phyloP scores from a whole-genome alignment of 2,329 filamentous ascomycete genomes.

The Fusarium circinatum region DNA sequence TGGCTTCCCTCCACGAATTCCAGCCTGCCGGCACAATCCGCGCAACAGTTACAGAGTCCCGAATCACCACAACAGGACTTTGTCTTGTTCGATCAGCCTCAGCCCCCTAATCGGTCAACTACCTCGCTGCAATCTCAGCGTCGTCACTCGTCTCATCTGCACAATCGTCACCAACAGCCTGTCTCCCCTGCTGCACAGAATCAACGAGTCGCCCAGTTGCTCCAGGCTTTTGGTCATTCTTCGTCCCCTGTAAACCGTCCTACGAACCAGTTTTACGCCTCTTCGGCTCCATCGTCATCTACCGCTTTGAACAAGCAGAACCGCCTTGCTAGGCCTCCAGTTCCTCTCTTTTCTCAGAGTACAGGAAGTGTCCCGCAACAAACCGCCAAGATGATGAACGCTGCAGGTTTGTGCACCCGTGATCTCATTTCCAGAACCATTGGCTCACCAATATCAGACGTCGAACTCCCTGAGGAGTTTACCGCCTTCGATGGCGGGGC shows the following conservation, averaged over 20 bases:
- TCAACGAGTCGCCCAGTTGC: slow-evolving; percentile 68
- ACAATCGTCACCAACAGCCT: slow-evolving; percentile 57
- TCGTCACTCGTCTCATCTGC: slow-evolving; percentile 57
- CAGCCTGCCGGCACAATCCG: slow-evolving; percentile 71
- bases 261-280: slow-evolving; percentile 72
- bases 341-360: slow-evolving; percentile 75
- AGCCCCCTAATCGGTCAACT: slow-evolving; percentile 51
- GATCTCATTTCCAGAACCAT: not conserved
- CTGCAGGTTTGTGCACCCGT: slow-evolving; percentile 49
- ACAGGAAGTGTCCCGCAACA: slow-evolving; percentile 63
- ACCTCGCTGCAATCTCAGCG: slow-evolving; percentile 55
- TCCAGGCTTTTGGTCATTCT: slow-evolving; percentile 66
- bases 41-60: slow-evolving; percentile 65
- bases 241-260: slow-evolving; percentile 67
- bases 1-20: slow-evolving; percentile 78
- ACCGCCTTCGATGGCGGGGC: slow-evolving; percentile 64
- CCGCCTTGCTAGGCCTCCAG: slow-evolving; percentile 69
- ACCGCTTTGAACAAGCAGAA: slow-evolving; percentile 66
- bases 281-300: slow-evolving; percentile 71
- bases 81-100: slow-evolving; percentile 74
- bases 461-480: slow-evolving; percentile 69
- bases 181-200: slow-evolving; percentile 59
- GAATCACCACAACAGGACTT: slow-evolving; percentile 74
- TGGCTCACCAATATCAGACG: slow-evolving; percentile 59
- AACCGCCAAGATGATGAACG: slow-evolving; percentile 57